A percentile compares a stretch with the other conserved stretches of the same genome.
Evolutionary conservation across 106 monocot genomes (phyloP).

Genomic region (Dendrobium huoshanense): DNA sequence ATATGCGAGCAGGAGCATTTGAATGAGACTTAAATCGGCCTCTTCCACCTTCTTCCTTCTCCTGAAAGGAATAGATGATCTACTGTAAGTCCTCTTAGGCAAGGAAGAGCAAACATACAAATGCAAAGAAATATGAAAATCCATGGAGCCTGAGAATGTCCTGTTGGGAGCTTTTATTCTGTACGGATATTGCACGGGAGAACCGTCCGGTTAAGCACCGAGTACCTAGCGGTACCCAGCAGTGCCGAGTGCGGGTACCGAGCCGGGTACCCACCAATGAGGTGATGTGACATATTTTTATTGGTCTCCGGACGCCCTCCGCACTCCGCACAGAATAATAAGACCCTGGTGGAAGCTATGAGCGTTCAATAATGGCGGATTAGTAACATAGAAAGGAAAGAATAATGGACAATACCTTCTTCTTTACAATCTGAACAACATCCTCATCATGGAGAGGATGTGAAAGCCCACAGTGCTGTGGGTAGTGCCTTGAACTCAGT

Average conservation of each 20-base stretch:
- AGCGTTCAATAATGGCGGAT: too few species aligned
- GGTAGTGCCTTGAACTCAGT: constrained; percentile 88
- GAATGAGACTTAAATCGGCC: constrained; percentile 98
- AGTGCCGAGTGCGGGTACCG: too few species aligned
- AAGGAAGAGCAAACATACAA: neutral
- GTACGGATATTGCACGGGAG: too few species aligned
- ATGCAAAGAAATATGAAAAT: neutral
- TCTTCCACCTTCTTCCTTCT: constrained; percentile 82
- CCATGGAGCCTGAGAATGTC: neutral
- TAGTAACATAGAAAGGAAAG: neutral
- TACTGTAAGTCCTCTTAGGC: neutral
- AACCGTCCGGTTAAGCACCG: too few species aligned
- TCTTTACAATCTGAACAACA: constrained; percentile 99
- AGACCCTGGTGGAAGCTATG: too few species aligned
- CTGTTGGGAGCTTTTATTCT: too few species aligned
- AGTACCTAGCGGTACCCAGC: too few species aligned
- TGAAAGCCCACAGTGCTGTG: constrained; percentile 87
- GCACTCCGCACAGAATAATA: too few species aligned
- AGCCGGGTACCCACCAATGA: too few species aligned
- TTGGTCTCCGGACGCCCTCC: too few species aligned
- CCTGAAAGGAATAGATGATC: constrained; percentile 36
- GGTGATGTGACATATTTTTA: too few species aligned
- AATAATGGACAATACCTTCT: constrained; percentile 50
- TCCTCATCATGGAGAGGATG: constrained; percentile 90
- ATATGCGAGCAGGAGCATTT: constrained; percentile 73